A percentile compares a stretch with the other conserved stretches of the same genome.
phyloP scores from a whole-genome alignment of 345 rosid genomes.

The Nephelium lappaceum region DNA sequence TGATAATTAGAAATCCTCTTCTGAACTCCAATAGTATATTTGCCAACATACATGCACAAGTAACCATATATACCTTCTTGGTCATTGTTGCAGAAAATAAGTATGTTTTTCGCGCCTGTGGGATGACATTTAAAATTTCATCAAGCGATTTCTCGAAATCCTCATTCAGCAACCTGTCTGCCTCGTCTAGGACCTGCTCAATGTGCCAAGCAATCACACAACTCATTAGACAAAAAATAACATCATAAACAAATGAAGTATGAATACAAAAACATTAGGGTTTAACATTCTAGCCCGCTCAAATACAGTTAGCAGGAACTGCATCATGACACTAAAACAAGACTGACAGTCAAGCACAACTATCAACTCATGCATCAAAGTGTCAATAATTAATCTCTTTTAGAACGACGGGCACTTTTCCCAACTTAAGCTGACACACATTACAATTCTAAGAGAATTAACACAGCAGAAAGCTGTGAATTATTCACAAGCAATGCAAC shows the following conservation, averaged over 20 bases:
- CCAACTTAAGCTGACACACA: not conserved
- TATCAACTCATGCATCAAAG: not conserved
- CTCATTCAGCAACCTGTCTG: slow-evolving; percentile 89
- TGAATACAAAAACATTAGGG: not conserved
- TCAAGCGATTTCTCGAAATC: slow-evolving; percentile 93
- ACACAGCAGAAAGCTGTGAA: not conserved
- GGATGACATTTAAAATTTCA: slow-evolving; percentile 72
- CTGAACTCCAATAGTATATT: not conserved
- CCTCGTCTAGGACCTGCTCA: slow-evolving; percentile 91
- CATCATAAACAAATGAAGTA: not conserved
- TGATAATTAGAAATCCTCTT: not conserved
- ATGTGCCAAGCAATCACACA: slow-evolving; percentile 2
- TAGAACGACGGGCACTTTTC: too few species aligned
- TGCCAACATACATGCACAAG: not conserved
- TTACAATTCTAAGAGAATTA: not conserved
- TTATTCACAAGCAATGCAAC: not conserved
- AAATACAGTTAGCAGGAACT: not conserved
- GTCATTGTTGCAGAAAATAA: slow-evolving; percentile 99
- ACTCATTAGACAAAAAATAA: not conserved
- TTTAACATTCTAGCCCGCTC: not conserved
- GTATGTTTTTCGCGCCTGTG: slow-evolving; percentile 69
- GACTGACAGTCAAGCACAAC: not conserved
- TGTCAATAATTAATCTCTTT: not conserved
- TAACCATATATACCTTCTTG: slow-evolving; percentile 58
- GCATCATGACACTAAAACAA: not conserved